Base-by-base conservation (phyloP, 495 filamentous ascomycete species). In the Tirmania nivea region DNA sequence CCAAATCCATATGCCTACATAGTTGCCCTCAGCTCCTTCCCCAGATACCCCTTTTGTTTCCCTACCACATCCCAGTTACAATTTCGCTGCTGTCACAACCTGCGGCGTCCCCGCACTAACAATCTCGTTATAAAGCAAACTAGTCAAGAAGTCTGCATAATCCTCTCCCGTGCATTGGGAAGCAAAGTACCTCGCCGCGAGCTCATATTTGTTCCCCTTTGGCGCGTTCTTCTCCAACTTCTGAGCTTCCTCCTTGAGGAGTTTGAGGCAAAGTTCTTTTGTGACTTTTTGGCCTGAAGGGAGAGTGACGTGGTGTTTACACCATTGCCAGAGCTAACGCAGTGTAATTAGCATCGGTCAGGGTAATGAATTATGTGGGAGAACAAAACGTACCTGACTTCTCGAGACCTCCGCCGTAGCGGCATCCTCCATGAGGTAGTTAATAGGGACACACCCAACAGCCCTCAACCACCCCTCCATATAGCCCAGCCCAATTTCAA, bases 381-480 rank as follows among this genome's bases (percentile, higher is more conserved):
- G 34, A 35, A 20, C 3, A 31, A 31, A 31, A 31, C 52, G 10
- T 52, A 63, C 61, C 53, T 64, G 77, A 47, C 75, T 80, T 54
- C 90, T 81, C 49, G 79, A 85, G 9, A 99, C 90, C 70, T 99
- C 90, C 49, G 90, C 90, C 8, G 90, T 99, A 10, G 90, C 90
- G 21, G 90, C 90, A 59, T 99, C 92, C 69, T 99, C 92, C 90
- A 99, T 99, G n/a, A 97, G 72, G 67, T 81, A 92, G 73, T 99
- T 95, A 70, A 99, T 95, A 17, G 90, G 92, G 54, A 99, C 86
- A 59, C 90, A 99, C 37, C 90, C 90, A 35, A 96, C 75, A 16
- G 87, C 90, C 54, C 86, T 82, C 34, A 96, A 74, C 90, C 90
- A 99, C 58, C 84, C 89, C 69, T 99, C 90, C 89, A 96, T 99